Conservation (phyloP, 768 basidiomycete genomes). For the Serendipita sp. region DNA sequence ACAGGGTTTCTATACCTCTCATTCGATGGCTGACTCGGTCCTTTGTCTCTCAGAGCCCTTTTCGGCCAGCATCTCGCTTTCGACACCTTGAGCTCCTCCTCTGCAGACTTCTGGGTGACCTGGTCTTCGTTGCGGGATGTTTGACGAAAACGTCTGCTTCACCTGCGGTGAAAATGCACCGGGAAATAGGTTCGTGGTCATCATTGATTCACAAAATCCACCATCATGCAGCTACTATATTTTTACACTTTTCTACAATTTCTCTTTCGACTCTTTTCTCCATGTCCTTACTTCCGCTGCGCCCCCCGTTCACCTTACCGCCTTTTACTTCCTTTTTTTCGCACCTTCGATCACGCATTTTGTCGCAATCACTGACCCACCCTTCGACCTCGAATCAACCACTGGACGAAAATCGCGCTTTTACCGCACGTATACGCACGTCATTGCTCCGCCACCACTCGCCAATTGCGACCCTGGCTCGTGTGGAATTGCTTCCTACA, state of each 20-base stretch:
- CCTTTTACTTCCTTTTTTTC: not conserved
- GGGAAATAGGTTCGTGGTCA: conserved; percentile 37
- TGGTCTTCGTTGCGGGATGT: conserved; percentile 31
- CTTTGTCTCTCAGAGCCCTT: not conserved
- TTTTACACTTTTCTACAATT: not conserved
- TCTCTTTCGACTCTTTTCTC: not conserved
- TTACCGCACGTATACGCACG: not conserved
- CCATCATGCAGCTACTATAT: not conserved
- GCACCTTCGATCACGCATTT: not conserved
- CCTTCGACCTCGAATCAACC: no score
- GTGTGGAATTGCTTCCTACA: not conserved
- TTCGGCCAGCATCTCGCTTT: not conserved
- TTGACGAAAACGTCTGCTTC: conserved; percentile 58
- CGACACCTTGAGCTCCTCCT: not conserved
- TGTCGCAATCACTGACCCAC: not conserved
- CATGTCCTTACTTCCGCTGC: not conserved
- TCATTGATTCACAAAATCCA: not conserved
- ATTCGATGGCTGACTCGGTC: not conserved
- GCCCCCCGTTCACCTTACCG: not conserved
- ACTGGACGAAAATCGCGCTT: no score
- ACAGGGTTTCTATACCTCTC: not conserved
- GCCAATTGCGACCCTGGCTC: not conserved
- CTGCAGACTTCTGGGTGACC: not conserved
- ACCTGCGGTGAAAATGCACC: conserved; percentile 50
- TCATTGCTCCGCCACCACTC: not conserved